Percentiles rank a stretch among this genome's conserved stretches.
Evolutionary conservation across 306 rosid genomes (phyloP).

Genomic region (Quercus suber): DNA sequence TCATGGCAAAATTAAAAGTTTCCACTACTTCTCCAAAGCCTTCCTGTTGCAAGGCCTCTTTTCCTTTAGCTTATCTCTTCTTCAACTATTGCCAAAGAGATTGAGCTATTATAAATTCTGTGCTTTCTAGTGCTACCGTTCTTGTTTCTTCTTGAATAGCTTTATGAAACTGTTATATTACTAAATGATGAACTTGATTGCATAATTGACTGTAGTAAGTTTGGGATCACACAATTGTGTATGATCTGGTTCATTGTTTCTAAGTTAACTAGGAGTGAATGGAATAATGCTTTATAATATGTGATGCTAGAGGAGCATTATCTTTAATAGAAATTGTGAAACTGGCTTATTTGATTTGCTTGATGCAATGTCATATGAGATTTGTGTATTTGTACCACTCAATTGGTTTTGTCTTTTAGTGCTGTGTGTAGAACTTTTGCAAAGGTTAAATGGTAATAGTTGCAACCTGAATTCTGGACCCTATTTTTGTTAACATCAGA

Average conservation of each 20-base stretch:
- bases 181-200: background rate
- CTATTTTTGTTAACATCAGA: background rate
- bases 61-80: background rate
- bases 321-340: background rate
- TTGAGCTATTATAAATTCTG: background rate
- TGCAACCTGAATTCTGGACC: background rate
- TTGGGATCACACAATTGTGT: background rate
- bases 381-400: background rate
- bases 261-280: background rate
- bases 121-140: background rate
- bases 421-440: background rate
- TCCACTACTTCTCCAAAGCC: constrained; percentile 3
- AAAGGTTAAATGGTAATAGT: background rate
- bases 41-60: constrained; percentile 17
- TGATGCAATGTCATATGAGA: background rate
- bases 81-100: constrained; percentile 5
- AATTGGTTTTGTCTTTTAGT: background rate
- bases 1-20: constrained; percentile 7
- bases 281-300: background rate
- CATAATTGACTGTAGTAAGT: background rate
- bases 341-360: background rate
- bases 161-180: background rate
- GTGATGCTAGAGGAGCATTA: background rate
- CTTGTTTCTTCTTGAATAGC: background rate
- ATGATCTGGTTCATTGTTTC: background rate